These are phyloP conservation scores for Termitomyces sp. DNA, from an alignment of 1,284 basidiomycete species.

Conservation along the genomic window DNA sequence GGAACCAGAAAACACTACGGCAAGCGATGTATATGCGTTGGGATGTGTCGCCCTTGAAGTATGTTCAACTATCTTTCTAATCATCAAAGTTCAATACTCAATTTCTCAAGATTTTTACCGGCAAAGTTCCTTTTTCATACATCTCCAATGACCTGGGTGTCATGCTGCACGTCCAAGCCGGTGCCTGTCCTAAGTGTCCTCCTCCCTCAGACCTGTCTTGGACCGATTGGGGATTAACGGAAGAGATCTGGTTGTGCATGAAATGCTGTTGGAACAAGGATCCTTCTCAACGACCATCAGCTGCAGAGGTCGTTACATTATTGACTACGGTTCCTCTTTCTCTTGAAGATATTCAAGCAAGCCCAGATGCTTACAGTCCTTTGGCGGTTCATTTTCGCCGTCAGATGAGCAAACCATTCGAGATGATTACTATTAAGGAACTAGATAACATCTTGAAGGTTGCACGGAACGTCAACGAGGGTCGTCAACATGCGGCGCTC, in stretches of 20 bases:
- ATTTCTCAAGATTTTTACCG: slow-evolving; percentile 10
- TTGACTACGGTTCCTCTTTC: no score
- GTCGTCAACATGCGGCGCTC: no score
- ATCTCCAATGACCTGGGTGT: neutral
- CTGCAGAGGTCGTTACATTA: no score
- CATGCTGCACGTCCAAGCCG: neutral
- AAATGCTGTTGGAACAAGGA: neutral
- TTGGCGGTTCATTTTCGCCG: no score
- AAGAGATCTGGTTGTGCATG: slow-evolving; percentile 3
- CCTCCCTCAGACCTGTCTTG: neutral
- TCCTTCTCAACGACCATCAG: neutral
- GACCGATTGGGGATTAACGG: neutral
- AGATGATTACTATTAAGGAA: no score
- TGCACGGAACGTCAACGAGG: no score
- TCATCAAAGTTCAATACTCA: neutral
- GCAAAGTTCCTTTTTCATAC: slow-evolving; percentile 6
- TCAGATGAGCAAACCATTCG: no score
- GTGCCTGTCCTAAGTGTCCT: neutral
- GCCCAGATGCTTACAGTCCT: no score
- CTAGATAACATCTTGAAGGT: no score
- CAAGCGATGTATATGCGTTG: slow-evolving; percentile 16
- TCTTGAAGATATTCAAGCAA: no score
- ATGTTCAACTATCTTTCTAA: neutral
- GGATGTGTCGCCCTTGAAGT: slow-evolving; percentile 13
- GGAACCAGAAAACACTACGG: slow-evolving; percentile 17